A percentile compares a stretch with the other conserved stretches of the same genome.
These are phyloP conservation scores for Colletotrichum sansevieriae DNA, from an alignment of 2,329 filamentous ascomycete genomes.

Conservation along the genomic window DNA sequence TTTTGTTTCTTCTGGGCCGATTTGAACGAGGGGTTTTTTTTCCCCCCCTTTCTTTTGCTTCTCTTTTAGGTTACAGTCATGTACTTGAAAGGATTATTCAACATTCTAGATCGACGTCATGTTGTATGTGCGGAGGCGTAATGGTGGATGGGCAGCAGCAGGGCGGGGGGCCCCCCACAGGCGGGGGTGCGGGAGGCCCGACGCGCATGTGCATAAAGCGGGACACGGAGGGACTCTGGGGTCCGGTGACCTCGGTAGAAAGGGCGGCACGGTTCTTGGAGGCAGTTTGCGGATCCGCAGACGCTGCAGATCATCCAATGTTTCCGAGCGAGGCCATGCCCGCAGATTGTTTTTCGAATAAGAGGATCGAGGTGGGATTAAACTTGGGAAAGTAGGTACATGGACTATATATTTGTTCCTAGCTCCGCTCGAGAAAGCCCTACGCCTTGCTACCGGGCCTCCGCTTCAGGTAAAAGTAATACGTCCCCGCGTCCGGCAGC, in stretches of 20 bases:
- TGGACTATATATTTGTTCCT: accelerated
- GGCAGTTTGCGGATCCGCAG: too few relatives aligned
- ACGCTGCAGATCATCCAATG: not conserved
- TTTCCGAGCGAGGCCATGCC: not conserved
- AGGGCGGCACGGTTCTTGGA: too few relatives aligned
- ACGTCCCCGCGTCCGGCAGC: slow-evolving; percentile 38
- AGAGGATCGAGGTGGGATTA: not conserved
- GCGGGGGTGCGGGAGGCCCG: not conserved
- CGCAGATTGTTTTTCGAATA: too few relatives aligned
- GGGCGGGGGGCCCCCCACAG: slow-evolving; percentile 1
- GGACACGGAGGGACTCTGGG: not conserved
- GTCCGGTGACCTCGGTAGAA: slow-evolving; percentile 10
- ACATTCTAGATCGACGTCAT: not conserved
- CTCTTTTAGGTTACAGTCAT: too few relatives aligned
- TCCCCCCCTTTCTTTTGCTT: too few relatives aligned
- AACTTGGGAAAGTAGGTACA: not conserved
- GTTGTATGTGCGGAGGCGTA: not conserved
- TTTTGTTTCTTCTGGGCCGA: not conserved
- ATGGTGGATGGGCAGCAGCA: not conserved
- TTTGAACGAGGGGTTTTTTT: too few relatives aligned
- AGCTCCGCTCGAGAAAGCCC: too few relatives aligned
- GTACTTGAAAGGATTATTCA: not conserved
- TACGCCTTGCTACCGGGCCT: not conserved
- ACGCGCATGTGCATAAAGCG: slow-evolving; percentile 13
- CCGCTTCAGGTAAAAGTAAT: slow-evolving; percentile 46